Conservation (phyloP, 2,329 filamentous ascomycete genomes). For the Cercospora zeina region DNA sequence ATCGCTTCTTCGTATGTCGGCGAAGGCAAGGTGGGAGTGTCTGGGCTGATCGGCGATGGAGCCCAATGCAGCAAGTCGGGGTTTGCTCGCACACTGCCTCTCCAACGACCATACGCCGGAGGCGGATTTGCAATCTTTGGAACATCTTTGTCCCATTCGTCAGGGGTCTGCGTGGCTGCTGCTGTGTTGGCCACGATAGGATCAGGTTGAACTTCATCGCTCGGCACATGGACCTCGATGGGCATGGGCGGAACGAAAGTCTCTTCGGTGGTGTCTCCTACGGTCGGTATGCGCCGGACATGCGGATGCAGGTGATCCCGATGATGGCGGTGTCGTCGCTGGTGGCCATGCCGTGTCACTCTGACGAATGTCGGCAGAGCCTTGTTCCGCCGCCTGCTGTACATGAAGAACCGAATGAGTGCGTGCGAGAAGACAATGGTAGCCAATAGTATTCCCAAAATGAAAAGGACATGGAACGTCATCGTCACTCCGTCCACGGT, state of each 20-base stretch:
- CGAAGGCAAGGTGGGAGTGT: conserved; percentile 33
- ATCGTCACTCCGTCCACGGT: conserved; percentile 63
- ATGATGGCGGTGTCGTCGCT: conserved; percentile 19
- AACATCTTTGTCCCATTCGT: conserved; percentile 32
- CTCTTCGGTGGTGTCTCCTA: conserved; percentile 15
- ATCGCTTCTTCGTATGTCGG: conserved; percentile 39
- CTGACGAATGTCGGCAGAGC: conserved; percentile 24
- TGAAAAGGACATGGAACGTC: conserved; percentile 77
- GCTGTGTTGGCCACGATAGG: conserved; percentile 28
- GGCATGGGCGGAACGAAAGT: conserved; percentile 70
- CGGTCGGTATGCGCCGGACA: conserved; percentile 25
- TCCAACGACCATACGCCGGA: conserved; percentile 83
- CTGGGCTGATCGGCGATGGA: conserved; percentile 30
- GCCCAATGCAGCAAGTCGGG: conserved; percentile 77
- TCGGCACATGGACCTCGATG: conserved; percentile 72
- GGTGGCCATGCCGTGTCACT: conserved; percentile 24
- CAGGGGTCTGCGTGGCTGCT: conserved; percentile 36
- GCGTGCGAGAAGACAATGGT: conserved; percentile 80
- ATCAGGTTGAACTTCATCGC: conserved; percentile 48
- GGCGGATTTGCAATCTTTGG: conserved; percentile 53
- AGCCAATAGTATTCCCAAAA: conserved; percentile 72
- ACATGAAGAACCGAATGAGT: conserved; percentile 70
- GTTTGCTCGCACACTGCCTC: conserved; percentile 79
- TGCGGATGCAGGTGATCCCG: conserved; percentile 42
- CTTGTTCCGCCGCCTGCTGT: conserved; percentile 17